A percentile compares a stretch with the other conserved stretches of the same genome.
Evolutionary conservation across 2,329 filamentous ascomycete genomes (phyloP).

Genomic region (Colletotrichum paranaense): DNA sequence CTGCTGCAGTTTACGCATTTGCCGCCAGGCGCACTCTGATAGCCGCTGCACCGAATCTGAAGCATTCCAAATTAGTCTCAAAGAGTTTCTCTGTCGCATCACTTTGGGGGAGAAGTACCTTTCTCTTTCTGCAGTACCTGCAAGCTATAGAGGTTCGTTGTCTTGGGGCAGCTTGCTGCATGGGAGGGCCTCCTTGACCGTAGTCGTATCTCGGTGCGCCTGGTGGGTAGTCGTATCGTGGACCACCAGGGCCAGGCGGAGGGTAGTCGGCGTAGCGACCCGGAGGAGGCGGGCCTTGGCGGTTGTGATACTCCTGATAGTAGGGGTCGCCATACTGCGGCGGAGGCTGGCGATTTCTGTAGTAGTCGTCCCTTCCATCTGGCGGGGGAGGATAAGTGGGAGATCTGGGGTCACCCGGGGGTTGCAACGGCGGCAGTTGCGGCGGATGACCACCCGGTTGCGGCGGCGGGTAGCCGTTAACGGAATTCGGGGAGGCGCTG

Average conservation of each 20-base stretch:
- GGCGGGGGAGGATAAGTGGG: constrained; percentile 33
- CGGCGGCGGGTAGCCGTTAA: constrained; percentile 58
- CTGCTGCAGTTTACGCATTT: constrained; percentile 72
- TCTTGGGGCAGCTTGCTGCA: constrained; percentile 65
- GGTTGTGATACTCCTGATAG: constrained; percentile 47
- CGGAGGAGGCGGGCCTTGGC: constrained; percentile 45
- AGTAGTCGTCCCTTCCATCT: constrained; percentile 44
- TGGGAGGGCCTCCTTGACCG: constrained; percentile 48
- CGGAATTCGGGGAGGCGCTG: constrained; percentile 56
- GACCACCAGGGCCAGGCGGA: constrained; percentile 24
- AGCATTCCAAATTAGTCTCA: constrained; percentile 5
- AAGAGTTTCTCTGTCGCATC: background rate
- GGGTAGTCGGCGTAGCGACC: constrained; percentile 49
- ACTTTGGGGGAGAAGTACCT: constrained; percentile 52
- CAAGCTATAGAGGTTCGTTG: constrained; percentile 71
- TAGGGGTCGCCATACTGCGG: constrained; percentile 48
- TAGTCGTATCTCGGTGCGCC: constrained; percentile 43
- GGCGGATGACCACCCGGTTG: constrained; percentile 28
- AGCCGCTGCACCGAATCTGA: constrained; percentile 71
- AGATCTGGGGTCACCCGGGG: constrained; percentile 34
- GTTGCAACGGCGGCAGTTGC: constrained; percentile 35
- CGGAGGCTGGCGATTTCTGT: constrained; percentile 44
- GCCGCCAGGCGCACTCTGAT: constrained; percentile 67
- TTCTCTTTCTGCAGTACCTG: constrained; percentile 70
- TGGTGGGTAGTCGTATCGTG: constrained; percentile 35